phyloP scores from a whole-genome alignment of 148 eudicot genomes.

The Nyssa sinensis region DNA sequence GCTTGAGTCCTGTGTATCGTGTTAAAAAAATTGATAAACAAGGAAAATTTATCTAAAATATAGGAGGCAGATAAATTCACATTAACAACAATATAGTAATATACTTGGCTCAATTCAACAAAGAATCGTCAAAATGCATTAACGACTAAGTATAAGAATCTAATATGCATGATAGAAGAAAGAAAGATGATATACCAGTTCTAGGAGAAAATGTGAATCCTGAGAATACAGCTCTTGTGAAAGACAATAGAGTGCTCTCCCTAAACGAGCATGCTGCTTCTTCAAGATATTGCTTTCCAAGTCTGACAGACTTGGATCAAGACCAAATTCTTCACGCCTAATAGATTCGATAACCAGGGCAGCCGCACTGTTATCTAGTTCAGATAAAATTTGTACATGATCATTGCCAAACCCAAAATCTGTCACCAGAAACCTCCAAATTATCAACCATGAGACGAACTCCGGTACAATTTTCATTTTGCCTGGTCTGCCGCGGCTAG shows the following conservation, averaged over 20 bases:
- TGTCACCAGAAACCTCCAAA: constrained; percentile 10
- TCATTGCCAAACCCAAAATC: constrained; percentile 10
- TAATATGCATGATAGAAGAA: not conserved
- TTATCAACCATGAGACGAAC: not conserved
- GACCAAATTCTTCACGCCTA: constrained; percentile 86
- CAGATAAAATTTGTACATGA: constrained; percentile 14
- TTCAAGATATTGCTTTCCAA: constrained; percentile 58
- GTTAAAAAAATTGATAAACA: not conserved
- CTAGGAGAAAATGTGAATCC: constrained; percentile 95
- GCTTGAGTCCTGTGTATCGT: not conserved
- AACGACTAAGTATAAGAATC: not conserved
- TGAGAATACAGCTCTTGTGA: constrained; percentile 93
- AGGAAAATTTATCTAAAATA: not conserved
- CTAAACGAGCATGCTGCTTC: constrained; percentile 94
- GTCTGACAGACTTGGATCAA: constrained; percentile 59
- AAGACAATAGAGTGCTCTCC: constrained; percentile 96
- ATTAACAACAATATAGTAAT: no score
- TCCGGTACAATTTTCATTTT: constrained; percentile 14
- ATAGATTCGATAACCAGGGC: constrained; percentile 65
- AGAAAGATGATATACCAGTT: constrained; percentile 51
- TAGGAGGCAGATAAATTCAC: not conserved
- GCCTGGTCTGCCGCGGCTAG: constrained; percentile 28
- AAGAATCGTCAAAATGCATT: not conserved
- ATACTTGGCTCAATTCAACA: not conserved
- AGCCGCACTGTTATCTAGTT: constrained; percentile 37